Base-by-base conservation (phyloP, 495 filamentous ascomycete species). In the Aspergillus panamensis region DNA sequence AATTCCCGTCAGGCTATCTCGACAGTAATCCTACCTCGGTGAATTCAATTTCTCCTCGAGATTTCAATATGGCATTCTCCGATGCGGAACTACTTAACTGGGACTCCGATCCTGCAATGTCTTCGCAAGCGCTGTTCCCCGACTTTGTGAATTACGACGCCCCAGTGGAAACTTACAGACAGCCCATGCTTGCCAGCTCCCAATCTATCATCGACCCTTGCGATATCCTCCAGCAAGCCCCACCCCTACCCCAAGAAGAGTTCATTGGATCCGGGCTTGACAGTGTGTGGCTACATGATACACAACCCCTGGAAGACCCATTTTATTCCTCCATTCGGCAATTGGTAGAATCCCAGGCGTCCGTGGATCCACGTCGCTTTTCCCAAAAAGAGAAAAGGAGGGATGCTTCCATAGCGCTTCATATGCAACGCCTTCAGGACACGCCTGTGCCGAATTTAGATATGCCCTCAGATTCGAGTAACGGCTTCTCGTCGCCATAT, bases 351-450 rank as follows among this genome's bases (percentile, higher is more conserved):
- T 62, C 71, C n/a, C 73, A 73, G 57, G 76, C 74, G 8, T 66
- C 73, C 7, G 57, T 65, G 3, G 74, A 76, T 53, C 47, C 66
- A 1, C 60, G 74, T 19, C 59, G 61, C 33, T 65, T 66, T 31
- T 73, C 76, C 6, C 55, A 64, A 42, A 78, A 79, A 57, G 72
- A 77, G 62, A 79, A 79, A 69, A 71, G 73, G 40, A 66, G 69
- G 13, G 76, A 79, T 43, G 74, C 76, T 6, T 66, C 72, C 6
- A 79, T 79, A 54, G 74, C 71, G 8, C 17, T 77, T 30, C 74
- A 77, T 33, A 40, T 79, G 32, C 72, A 77, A 51, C 69, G 76
- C 8, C 54, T 76, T 9, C 70, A 70, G 40, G 67, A 74, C 58
- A 64, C 64, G 37, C 60, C 70, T 1, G 53, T 70, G 13, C 58